A percentile compares a stretch with the other conserved stretches of the same genome.
Evolutionary conservation across 768 basidiomycete species (phyloP).

Genomic region (Sporobolomyces roseus): DNA sequence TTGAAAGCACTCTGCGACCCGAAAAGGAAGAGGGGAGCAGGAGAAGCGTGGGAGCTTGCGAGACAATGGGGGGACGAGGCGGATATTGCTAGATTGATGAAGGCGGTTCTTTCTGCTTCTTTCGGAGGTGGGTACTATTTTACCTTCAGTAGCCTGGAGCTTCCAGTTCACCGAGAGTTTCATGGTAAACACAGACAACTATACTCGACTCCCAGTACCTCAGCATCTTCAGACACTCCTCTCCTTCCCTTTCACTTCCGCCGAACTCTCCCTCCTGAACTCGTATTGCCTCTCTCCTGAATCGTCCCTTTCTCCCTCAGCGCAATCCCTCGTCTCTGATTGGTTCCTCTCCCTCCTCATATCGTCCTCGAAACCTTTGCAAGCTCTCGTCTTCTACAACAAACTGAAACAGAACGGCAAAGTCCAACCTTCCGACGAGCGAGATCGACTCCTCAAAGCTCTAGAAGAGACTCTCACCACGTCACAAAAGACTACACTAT

Average conservation of each 20-base stretch:
- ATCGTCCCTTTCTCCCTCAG: neutral
- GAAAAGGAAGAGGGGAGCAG: conserved; percentile 11
- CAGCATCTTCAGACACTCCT: conserved; percentile 30
- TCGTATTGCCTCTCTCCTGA: conserved; percentile 24
- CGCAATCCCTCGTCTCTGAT: conserved; percentile 23
- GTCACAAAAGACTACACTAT: conserved; percentile 17
- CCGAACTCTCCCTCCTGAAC: conserved; percentile 24
- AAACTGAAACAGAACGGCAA: neutral
- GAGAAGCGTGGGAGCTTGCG: conserved; percentile 37
- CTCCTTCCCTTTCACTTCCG: conserved; percentile 20
- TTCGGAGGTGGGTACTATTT: conserved; percentile 32
- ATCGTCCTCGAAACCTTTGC: conserved; percentile 28
- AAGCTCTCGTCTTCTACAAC: conserved; percentile 32
- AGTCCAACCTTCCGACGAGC: conserved; percentile 11
- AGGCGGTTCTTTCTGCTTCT: conserved; percentile 25
- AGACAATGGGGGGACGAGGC: conserved; percentile 22
- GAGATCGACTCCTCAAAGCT: conserved; percentile 26
- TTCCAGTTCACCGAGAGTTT: no score
- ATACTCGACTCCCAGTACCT: neutral
- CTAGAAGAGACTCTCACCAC: conserved; percentile 28
- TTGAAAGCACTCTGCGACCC: conserved; percentile 26
- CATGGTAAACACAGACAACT: conserved; percentile 39
- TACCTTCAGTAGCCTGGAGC: no score
- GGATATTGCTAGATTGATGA: conserved; percentile 11
- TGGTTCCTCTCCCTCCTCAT: conserved; percentile 38